phyloP scores from a whole-genome alignment of 441 rosid genomes.

The Adansonia madagascariensis region DNA sequence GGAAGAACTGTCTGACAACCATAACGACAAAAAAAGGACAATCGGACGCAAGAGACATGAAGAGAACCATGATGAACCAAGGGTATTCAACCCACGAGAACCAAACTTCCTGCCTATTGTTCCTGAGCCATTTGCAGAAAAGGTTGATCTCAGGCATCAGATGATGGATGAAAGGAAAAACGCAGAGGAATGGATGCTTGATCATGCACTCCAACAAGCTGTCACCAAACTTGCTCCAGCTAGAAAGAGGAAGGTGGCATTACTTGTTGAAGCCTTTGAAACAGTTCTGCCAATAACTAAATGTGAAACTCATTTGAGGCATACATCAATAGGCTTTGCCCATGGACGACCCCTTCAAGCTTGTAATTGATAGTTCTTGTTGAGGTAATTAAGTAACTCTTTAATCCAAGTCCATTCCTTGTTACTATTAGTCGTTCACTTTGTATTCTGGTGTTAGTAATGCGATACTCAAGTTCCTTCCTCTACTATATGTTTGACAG shows the following conservation, averaged over 20 bases:
- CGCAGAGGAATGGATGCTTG: slow-evolving; percentile 74
- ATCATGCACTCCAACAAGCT: slow-evolving; percentile 61
- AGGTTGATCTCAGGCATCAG: slow-evolving; percentile 68
- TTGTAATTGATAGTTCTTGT: slow-evolving; percentile 54
- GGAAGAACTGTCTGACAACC: slow-evolving; percentile 35
- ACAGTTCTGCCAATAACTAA: slow-evolving; percentile 57
- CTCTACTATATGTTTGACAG: neutral
- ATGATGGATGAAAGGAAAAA: slow-evolving; percentile 59
- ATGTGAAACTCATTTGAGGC: slow-evolving; percentile 40
- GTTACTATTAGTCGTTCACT: neutral
- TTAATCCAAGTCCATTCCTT: neutral
- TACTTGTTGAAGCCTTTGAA: slow-evolving; percentile 75
- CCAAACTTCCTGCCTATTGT: slow-evolving; percentile 75
- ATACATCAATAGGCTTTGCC: slow-evolving; percentile 47
- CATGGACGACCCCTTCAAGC: slow-evolving; percentile 70
- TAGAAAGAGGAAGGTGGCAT: slow-evolving; percentile 67
- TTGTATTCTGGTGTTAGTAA: neutral
- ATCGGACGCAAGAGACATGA: slow-evolving; percentile 38
- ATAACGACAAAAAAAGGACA: slow-evolving; percentile 46
- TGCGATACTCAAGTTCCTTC: neutral
- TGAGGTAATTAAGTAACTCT: slow-evolving; percentile 34
- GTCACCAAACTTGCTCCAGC: slow-evolving; percentile 67
- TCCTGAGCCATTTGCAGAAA: slow-evolving; percentile 56
- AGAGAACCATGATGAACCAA: slow-evolving; percentile 42
- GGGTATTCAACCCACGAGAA: slow-evolving; percentile 70